phyloP scores from a whole-genome alignment of 495 filamentous ascomycete species.

The Xylaria sp. region DNA sequence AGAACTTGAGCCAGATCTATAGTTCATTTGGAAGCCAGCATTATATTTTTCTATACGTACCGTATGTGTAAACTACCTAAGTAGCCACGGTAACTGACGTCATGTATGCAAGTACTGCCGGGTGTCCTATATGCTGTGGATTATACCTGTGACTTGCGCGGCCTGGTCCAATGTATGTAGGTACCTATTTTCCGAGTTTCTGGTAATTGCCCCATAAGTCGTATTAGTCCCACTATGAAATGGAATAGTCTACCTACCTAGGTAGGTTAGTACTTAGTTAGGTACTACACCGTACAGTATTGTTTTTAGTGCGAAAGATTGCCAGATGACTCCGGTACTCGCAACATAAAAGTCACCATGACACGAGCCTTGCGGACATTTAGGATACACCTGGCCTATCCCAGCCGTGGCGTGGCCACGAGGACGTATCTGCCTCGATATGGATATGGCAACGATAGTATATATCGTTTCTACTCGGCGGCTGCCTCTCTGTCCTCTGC shows the following conservation, averaged over 20 bases:
- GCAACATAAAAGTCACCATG: constrained; percentile 20
- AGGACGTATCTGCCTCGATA: not conserved
- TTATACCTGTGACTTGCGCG: not conserved
- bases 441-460: constrained; percentile 16
- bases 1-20: not conserved
- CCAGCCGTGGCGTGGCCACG: not conserved
- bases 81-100: not conserved
- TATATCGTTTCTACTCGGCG: constrained; percentile 23
- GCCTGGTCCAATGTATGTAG: too few species aligned
- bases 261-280: too few species aligned
- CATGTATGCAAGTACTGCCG: not conserved
- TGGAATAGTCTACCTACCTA: too few species aligned
- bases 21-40: not conserved
- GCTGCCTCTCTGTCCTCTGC: constrained; percentile 19
- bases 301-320: constrained; percentile 7
- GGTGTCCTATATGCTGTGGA: not conserved
- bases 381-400: constrained; percentile 13
- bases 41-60: not conserved
- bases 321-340: constrained; percentile 12
- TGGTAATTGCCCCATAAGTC: too few species aligned
- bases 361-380: constrained; percentile 11
- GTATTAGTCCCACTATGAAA: too few species aligned
- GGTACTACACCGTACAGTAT: too few species aligned
- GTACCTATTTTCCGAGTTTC: too few species aligned
- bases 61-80: too few species aligned